These are phyloP conservation scores for Penicillium vulpinum DNA, from an alignment of 2,329 filamentous ascomycete genomes.

Conservation along the genomic window DNA sequence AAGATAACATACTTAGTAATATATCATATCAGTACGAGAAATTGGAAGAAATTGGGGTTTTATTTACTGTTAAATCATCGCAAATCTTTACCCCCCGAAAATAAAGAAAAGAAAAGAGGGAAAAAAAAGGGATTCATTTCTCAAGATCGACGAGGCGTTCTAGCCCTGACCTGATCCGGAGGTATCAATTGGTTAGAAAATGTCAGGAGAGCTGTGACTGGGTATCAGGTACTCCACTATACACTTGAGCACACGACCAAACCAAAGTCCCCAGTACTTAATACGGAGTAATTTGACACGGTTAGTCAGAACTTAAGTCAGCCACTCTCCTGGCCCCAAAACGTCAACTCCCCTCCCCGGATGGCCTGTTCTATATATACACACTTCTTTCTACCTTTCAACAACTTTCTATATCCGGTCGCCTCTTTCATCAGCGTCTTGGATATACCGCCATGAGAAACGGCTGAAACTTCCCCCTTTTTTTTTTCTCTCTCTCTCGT, in stretches of 20 bases:
- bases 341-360: constrained; percentile 21
- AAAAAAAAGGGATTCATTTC: not conserved
- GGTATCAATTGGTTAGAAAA: constrained; percentile 14
- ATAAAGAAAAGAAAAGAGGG: too few relatives aligned
- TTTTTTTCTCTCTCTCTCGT: not conserved
- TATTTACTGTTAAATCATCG: not conserved
- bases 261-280: constrained; percentile 8
- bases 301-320: constrained; percentile 23
- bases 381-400: constrained; percentile 7
- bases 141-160: constrained; percentile 17
- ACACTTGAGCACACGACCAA: constrained; percentile 1
- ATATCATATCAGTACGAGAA: not conserved
- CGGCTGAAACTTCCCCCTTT: constrained; percentile 8
- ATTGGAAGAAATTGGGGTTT: not conserved
- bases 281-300: not conserved
- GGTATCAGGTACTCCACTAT: constrained; percentile 11
- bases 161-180: constrained; percentile 22
- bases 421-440: constrained; percentile 10
- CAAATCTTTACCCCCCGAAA: not conserved
- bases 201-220: constrained; percentile 1
- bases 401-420: constrained; percentile 10
- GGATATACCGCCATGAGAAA: constrained; percentile 20
- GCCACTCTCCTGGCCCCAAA: constrained; percentile 23
- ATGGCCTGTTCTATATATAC: constrained; percentile 14
- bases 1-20: not conserved